A percentile compares a stretch with the other conserved stretches of the same genome.
Conservation (phyloP, 768 basidiomycete species). For the Pleurotus tuoliensis region DNA sequence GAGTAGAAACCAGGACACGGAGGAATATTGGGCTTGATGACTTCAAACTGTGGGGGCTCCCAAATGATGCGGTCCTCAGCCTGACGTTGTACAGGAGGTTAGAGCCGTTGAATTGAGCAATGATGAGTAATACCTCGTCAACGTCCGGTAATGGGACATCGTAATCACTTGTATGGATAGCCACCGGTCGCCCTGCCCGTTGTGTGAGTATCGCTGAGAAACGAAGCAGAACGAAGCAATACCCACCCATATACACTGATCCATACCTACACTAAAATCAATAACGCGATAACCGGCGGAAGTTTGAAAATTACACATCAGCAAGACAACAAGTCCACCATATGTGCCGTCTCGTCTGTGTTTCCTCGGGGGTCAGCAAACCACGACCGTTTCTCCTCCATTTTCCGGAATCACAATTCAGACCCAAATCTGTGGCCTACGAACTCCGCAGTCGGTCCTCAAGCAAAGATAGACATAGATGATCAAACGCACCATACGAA, state of each 20-base stretch:
- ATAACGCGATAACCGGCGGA: neutral
- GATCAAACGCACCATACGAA: constrained; percentile 55
- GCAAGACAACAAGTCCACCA: constrained; percentile 77
- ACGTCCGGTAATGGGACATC: constrained; percentile 61
- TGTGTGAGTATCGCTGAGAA: constrained; percentile 9
- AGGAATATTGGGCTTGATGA: constrained; percentile 36
- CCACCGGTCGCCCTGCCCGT: constrained; percentile 55
- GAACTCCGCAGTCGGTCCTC: constrained; percentile 6
- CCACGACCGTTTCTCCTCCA: constrained; percentile 65
- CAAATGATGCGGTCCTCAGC: constrained; percentile 55
- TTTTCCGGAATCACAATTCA: constrained; percentile 73
- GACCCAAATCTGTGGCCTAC: constrained; percentile 75
- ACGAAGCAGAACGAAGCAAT: neutral
- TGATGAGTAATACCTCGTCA: constrained; percentile 30
- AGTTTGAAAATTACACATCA: constrained; percentile 49
- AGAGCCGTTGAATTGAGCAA: constrained; percentile 20
- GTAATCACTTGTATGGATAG: constrained; percentile 66
- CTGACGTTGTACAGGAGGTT: constrained; percentile 29
- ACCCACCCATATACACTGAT: constrained; percentile 68
- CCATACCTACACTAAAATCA: constrained; percentile 44
- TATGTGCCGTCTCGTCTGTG: constrained; percentile 67
- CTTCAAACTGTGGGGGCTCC: constrained; percentile 40
- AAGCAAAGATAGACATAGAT: constrained; percentile 5
- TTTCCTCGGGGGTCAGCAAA: constrained; percentile 63
- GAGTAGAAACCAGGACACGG: constrained; percentile 47